phyloP scores from a whole-genome alignment of 2,329 filamentous ascomycete genomes.

The Fusarium solani-melongenae region DNA sequence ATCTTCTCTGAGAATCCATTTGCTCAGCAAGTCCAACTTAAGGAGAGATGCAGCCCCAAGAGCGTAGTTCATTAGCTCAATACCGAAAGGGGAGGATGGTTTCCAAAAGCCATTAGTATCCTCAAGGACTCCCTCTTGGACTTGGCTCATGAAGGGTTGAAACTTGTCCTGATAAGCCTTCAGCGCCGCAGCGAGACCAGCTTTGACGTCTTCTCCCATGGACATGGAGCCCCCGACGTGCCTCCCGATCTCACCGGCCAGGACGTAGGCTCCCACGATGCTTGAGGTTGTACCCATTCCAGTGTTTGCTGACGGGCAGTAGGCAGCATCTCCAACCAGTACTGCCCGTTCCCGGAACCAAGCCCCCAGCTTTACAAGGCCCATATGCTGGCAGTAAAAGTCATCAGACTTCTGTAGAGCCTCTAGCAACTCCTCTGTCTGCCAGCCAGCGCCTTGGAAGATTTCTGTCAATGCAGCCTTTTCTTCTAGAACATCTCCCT shows the following conservation, averaged over 20 bases:
- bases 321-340: slow-evolving; percentile 66
- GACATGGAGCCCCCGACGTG: not conserved
- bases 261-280: slow-evolving; percentile 63
- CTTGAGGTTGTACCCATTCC: slow-evolving; percentile 64
- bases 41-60: slow-evolving; percentile 2
- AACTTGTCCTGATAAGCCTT: slow-evolving; percentile 10
- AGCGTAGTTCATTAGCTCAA: not conserved
- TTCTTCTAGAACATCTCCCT: slow-evolving; percentile 50
- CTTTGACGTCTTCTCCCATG: not conserved
- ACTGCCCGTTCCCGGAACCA: slow-evolving; percentile 61
- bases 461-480: slow-evolving; percentile 53
- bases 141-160: slow-evolving; percentile 11
- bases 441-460: slow-evolving; percentile 57
- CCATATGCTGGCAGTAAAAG: slow-evolving; percentile 59
- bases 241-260: slow-evolving; percentile 62
- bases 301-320: slow-evolving; percentile 59
- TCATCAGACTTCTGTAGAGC: slow-evolving; percentile 54
- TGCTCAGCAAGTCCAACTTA: not conserved
- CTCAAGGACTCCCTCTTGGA: slow-evolving; percentile 2
- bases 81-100: not conserved
- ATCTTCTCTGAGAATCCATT: slow-evolving; percentile 7
- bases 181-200: not conserved
- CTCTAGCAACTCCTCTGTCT: slow-evolving; percentile 53
- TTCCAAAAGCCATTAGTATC: not conserved
- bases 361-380: slow-evolving; percentile 55